Conservation (phyloP, 2,329 filamentous ascomycete genomes). For the Colletotrichum theobromicola region DNA sequence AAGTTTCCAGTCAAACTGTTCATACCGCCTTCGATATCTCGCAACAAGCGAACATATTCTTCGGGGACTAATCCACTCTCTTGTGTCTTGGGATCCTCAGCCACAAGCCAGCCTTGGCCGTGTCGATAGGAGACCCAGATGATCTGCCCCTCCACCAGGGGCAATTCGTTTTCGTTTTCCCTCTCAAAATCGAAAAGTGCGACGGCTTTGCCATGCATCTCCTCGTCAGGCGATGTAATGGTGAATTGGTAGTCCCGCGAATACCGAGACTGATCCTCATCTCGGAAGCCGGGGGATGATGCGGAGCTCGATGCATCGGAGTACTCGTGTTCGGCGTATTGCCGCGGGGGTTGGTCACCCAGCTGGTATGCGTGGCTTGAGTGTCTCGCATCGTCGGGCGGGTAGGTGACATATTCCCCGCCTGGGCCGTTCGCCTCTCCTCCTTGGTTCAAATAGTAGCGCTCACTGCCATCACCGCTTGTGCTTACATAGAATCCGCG, state of each 20-base stretch:
- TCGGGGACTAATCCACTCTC: slow-evolving; percentile 96
- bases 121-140: slow-evolving; percentile 97
- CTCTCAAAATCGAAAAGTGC: slow-evolving; percentile 94
- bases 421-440: slow-evolving; percentile 77
- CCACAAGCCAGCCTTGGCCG: slow-evolving; percentile 96
- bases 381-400: slow-evolving; percentile 66
- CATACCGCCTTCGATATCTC: slow-evolving; percentile 92
- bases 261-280: slow-evolving; percentile 78
- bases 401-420: slow-evolving; percentile 82
- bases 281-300: slow-evolving; percentile 62
- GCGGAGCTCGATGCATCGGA: slow-evolving; percentile 64
- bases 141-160: slow-evolving; percentile 90
- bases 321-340: slow-evolving; percentile 55
- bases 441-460: slow-evolving; percentile 75
- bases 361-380: slow-evolving; percentile 54
- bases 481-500: slow-evolving; percentile 71
- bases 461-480: slow-evolving; percentile 73
- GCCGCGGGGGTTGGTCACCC: slow-evolving; percentile 49
- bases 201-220: slow-evolving; percentile 96
- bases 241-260: slow-evolving; percentile 94
- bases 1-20: slow-evolving; percentile 71
- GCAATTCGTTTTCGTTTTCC: slow-evolving; percentile 96
- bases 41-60: slow-evolving; percentile 90
- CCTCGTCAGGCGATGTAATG: slow-evolving; percentile 92
- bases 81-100: slow-evolving; percentile 91